phyloP scores from a whole-genome alignment of 2,329 filamentous ascomycete genomes.

The Monosporascus sp. region DNA sequence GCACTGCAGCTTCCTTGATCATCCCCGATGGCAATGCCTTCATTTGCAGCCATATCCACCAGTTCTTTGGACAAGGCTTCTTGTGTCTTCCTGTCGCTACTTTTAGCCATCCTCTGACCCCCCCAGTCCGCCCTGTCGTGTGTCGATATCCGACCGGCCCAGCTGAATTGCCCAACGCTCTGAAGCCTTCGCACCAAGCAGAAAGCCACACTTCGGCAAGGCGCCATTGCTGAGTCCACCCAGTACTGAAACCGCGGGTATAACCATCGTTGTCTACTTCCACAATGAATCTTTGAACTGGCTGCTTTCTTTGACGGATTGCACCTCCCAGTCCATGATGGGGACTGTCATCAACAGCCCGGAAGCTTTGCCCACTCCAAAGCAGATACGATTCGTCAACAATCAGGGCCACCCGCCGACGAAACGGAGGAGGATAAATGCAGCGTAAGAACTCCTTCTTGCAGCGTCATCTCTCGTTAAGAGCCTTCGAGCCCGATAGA shows the following conservation, averaged over 20 bases:
- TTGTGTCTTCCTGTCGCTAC: not conserved
- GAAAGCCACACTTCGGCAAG: not conserved
- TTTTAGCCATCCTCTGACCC: not conserved
- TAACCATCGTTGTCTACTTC: constrained; percentile 28
- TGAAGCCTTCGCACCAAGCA: not conserved
- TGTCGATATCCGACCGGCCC: not conserved
- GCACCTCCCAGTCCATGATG: constrained; percentile 30
- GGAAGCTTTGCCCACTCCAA: constrained; percentile 39
- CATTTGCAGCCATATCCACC: not conserved
- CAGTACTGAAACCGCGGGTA: constrained; percentile 9
- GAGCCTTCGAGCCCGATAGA: constrained; percentile 8
- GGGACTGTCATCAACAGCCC: constrained; percentile 35
- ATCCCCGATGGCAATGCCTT: not conserved
- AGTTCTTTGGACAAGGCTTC: not conserved
- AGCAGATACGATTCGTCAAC: constrained; percentile 73
- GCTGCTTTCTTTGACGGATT: constrained; percentile 2
- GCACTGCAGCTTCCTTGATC: not conserved
- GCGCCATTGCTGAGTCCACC: not conserved
- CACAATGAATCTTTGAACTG: constrained; percentile 1
- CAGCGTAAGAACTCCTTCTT: constrained; percentile 54
- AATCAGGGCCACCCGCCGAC: constrained; percentile 76
- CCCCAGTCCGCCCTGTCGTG: not conserved
- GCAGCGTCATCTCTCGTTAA: constrained; percentile 9
- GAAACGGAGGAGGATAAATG: constrained; percentile 73
- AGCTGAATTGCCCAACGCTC: not conserved